Evolutionary conservation across 2,329 filamentous ascomycete species (phyloP).

Genomic region (Conoideocrella luteorostrata): DNA sequence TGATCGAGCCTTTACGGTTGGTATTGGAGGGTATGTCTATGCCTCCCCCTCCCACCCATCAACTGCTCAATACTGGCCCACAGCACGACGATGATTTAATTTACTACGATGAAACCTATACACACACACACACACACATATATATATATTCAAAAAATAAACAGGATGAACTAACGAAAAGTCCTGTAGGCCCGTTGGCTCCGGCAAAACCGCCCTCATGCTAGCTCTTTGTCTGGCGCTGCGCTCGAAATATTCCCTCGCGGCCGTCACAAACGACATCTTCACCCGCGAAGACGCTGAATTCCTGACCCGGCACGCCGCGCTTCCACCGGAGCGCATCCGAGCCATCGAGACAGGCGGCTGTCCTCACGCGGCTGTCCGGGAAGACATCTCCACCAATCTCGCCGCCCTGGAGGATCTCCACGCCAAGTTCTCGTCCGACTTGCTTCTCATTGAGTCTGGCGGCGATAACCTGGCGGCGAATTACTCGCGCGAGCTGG

Average conservation of each 20-base stretch:
- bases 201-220: slow-evolving; percentile 96
- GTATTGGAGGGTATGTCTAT: slow-evolving; percentile 83
- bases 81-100: too few relatives aligned
- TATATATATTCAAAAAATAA: too few relatives aligned
- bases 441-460: slow-evolving; percentile 88
- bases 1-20: slow-evolving; percentile 87
- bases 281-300: slow-evolving; percentile 98
- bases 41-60: not conserved
- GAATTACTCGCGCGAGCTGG: slow-evolving; percentile 91
- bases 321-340: slow-evolving; percentile 77
- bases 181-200: slow-evolving; percentile 77
- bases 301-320: slow-evolving; percentile 82
- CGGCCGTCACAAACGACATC: slow-evolving; percentile 97
- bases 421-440: slow-evolving; percentile 69
- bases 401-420: slow-evolving; percentile 86
- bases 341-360: slow-evolving; percentile 95
- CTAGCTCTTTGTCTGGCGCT: slow-evolving; percentile 82
- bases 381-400: slow-evolving; percentile 93
- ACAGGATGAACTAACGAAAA: too few relatives aligned
- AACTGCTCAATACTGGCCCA: too few relatives aligned
- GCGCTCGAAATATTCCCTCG: slow-evolving; percentile 74
- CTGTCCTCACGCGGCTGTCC: slow-evolving; percentile 92
- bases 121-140: too few relatives aligned
- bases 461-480: slow-evolving; percentile 95
- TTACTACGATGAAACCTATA: not conserved